Evolutionary conservation across 345 rosid species (phyloP), one percentile per base, ranked within the genome.

Genomic region (Bruguiera sexangula): DNA sequence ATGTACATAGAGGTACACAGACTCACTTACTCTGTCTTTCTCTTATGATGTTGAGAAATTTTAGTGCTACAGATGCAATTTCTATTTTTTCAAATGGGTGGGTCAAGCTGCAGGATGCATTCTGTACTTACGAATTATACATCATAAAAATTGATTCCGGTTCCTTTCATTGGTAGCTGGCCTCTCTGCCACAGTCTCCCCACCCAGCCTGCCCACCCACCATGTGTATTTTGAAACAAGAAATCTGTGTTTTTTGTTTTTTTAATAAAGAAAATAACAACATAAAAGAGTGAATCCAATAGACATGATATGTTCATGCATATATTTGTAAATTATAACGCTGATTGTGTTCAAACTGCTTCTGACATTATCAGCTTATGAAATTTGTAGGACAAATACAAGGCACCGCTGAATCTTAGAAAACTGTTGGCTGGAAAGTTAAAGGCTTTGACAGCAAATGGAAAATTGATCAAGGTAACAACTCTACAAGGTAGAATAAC

Each of bases 391-490:
- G 96, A 89, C 56, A 86, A 91, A 75, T 85, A 86, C 79, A 74
- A 65, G 76, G 82, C 89, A 27, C 86, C 89, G 13, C 73, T 83
- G 37, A 90, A 85, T 84, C 87, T 95, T 79, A 88, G 82, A 80
- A 95, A 89, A 82, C 80, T 86, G 32, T 72, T 95, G 80, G 88
- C 93, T 34, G 85, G 85, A 66, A 90, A 91, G 74, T 61, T 95
- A 73, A 95, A 87, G 86, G 79, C 71, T 80, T 75, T 95, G 84
- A 75, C 84, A 8, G 86, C 93, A 69, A 84, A 86, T 83, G 96
- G 96, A 63, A 82, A 86, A 80, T 80, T 95, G 88, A 77, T 81
- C 72, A 92, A 91, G 99, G 97, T 94, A 75, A 66, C 53, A 22
- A 50, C 58, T 70, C 43, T 50, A n/a, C 22, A 10, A 39, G 37